Conservation (phyloP, 352 stramenopile genomes). For the Globisporangium acanthophoron region DNA sequence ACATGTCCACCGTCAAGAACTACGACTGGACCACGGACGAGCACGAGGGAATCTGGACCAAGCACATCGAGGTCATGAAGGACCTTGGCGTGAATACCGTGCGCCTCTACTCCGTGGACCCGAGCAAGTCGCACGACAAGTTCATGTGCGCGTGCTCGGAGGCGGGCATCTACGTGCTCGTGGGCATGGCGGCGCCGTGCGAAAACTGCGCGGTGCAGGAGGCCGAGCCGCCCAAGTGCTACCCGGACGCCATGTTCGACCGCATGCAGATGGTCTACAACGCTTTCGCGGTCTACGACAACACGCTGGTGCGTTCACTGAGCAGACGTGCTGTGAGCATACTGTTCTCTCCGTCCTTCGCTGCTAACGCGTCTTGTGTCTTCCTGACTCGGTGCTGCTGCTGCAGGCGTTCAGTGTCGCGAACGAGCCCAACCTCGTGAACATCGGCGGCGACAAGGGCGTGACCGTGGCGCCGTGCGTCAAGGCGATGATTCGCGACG, state of each 20-base stretch:
- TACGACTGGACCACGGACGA: constrained; percentile 64
- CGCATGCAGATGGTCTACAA: constrained; percentile 46
- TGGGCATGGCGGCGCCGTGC: constrained; percentile 38
- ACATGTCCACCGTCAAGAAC: constrained; percentile 29
- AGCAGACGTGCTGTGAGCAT: neutral
- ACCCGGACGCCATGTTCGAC: constrained; percentile 33
- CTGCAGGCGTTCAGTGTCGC: constrained; percentile 34
- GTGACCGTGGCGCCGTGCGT: constrained; percentile 34
- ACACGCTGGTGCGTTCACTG: constrained; percentile 19
- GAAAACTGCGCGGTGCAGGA: constrained; percentile 34
- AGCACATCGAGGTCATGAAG: constrained; percentile 46
- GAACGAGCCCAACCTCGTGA: constrained; percentile 53
- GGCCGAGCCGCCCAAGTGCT: constrained; percentile 30
- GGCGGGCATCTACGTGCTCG: constrained; percentile 47
- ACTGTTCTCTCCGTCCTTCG: neutral
- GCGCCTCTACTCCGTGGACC: constrained; percentile 65
- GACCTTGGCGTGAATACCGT: constrained; percentile 65
- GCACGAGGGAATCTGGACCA: constrained; percentile 44
- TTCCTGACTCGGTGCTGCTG: neutral
- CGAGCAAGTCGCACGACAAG: constrained; percentile 50
- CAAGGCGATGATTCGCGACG: constrained; percentile 44
- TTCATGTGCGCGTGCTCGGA: constrained; percentile 68
- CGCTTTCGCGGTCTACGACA: constrained; percentile 55
- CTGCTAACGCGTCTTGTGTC: neutral
- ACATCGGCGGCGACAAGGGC: constrained; percentile 15